Conservation (phyloP, 164 flowering plant species). For the Nelumbo lutea region DNA sequence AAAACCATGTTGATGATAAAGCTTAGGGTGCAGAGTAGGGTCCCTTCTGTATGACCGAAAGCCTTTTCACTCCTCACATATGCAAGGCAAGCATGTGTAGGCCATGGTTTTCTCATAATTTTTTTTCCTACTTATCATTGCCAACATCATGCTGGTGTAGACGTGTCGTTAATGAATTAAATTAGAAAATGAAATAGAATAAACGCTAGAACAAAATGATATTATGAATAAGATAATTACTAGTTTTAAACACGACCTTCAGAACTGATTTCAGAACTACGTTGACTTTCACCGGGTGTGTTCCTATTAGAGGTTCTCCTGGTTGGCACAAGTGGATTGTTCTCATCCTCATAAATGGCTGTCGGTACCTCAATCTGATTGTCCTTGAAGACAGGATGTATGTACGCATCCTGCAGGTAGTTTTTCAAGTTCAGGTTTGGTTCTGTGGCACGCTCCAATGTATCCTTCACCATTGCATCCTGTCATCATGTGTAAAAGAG, state of each 20-base stretch:
- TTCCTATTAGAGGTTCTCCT: slow-evolving; percentile 40
- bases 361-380: slow-evolving; percentile 27
- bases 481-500: slow-evolving; percentile 15
- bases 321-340: slow-evolving; percentile 53
- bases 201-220: too few species aligned
- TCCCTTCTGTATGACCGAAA: too few species aligned
- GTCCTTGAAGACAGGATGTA: slow-evolving; percentile 74
- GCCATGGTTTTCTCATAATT: too few species aligned
- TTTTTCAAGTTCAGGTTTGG: slow-evolving; percentile 57
- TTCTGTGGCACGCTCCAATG: slow-evolving; percentile 68
- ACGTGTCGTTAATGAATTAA: too few species aligned
- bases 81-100: too few species aligned
- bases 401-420: slow-evolving; percentile 64
- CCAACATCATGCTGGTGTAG: too few species aligned
- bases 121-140: too few species aligned
- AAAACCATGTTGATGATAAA: too few species aligned
- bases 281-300: slow-evolving; percentile 32
- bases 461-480: slow-evolving; percentile 86
- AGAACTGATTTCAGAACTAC: slow-evolving; percentile 35
- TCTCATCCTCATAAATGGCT: slow-evolving; percentile 58
- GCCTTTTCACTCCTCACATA: too few species aligned
- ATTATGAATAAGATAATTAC: neutral
- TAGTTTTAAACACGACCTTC: slow-evolving; percentile 20
- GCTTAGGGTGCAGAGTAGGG: too few species aligned
- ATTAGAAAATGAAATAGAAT: too few species aligned